These are phyloP conservation scores for Zopfia rhizophila DNA, from an alignment of 2,329 filamentous ascomycete species.

Conservation along the genomic window DNA sequence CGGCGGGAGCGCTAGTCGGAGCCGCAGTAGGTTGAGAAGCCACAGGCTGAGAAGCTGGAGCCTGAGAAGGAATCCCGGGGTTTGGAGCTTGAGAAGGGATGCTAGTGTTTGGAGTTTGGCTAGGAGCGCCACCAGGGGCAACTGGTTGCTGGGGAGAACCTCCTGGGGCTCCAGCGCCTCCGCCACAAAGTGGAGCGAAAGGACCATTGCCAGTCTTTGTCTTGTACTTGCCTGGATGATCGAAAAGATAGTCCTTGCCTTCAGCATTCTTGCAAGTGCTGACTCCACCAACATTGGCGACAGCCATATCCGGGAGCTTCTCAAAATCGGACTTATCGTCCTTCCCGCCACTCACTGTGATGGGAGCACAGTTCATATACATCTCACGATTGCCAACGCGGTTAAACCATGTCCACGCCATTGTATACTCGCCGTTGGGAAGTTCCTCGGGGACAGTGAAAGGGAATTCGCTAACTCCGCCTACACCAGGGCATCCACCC, in stretches of 20 bases:
- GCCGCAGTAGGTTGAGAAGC: slow-evolving; percentile 9
- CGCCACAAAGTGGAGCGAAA: slow-evolving; percentile 37
- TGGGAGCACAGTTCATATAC: slow-evolving; percentile 93
- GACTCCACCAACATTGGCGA: slow-evolving; percentile 70
- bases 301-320: slow-evolving; percentile 76
- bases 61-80: slow-evolving; percentile 10
- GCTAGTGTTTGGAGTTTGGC: slow-evolving; percentile 14
- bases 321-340: slow-evolving; percentile 65
- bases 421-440: slow-evolving; percentile 75
- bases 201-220: slow-evolving; percentile 33
- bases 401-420: slow-evolving; percentile 95
- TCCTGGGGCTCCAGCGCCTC: slow-evolving; percentile 11
- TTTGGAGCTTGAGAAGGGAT: slow-evolving; percentile 12
- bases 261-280: slow-evolving; percentile 65
- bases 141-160: neutral
- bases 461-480: slow-evolving; percentile 62
- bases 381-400: slow-evolving; percentile 89
- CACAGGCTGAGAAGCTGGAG: slow-evolving; percentile 6
- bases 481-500: slow-evolving; percentile 78
- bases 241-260: slow-evolving; percentile 61
- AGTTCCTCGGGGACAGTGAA: slow-evolving; percentile 80
- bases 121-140: slow-evolving; percentile 2
- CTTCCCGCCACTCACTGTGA: slow-evolving; percentile 68
- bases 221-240: slow-evolving; percentile 70
- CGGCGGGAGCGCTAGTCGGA: slow-evolving; percentile 6